phyloP scores from a whole-genome alignment of 1,139 yeast genomes.

The Hemisphaericaspora xylofermentans region DNA sequence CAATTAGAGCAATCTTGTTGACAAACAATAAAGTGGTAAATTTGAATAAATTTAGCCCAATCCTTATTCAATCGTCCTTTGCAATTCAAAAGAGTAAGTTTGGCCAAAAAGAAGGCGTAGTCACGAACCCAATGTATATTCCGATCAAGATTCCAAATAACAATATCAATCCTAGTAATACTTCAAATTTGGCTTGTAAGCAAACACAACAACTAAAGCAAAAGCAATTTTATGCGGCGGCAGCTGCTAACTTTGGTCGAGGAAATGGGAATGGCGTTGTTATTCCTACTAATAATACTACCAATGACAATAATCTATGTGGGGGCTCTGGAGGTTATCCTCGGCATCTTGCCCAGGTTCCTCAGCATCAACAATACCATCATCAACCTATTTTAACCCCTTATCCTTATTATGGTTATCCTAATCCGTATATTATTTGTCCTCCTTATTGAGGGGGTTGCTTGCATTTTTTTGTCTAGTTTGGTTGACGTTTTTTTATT shows the following conservation, averaged over 20 bases:
- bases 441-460: conserved; percentile 2
- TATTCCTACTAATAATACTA: not conserved
- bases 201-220: conserved; percentile 1
- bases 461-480: not conserved
- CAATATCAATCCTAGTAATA: not conserved
- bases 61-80: conserved; percentile 40
- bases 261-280: not conserved
- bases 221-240: conserved; percentile 4
- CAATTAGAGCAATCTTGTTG: conserved; percentile 38
- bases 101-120: not conserved
- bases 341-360: too few species aligned
- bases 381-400: conserved; percentile 14
- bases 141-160: not conserved
- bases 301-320: not conserved
- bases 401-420: conserved; percentile 14
- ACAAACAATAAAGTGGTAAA: conserved; percentile 32
- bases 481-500: not conserved
- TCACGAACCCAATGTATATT: not conserved
- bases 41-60: conserved; percentile 20
- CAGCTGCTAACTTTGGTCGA: conserved; percentile 2
- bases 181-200: not conserved
- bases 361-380: too few species aligned
- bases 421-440: conserved; percentile 13
- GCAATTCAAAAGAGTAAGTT: conserved; percentile 32
- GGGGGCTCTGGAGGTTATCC: not conserved